These are phyloP conservation scores for Sarocladium strictum DNA, from an alignment of 2,329 filamentous ascomycete genomes.

Conservation along the genomic window DNA sequence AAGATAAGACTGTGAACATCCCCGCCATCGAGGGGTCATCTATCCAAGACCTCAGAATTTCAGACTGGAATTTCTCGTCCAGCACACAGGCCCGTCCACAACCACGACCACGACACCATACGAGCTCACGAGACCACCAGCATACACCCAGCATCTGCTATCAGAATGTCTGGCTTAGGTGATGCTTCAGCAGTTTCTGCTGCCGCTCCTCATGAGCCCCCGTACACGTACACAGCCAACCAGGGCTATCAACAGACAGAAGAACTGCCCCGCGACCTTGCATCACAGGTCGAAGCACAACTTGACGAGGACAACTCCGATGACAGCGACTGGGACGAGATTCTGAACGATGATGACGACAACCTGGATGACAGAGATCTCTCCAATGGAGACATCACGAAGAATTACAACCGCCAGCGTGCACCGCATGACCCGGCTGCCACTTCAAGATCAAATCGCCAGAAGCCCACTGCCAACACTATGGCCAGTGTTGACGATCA, in stretches of 20 bases:
- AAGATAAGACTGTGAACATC: neutral
- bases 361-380: constrained; percentile 27
- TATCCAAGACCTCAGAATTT: constrained; percentile 7
- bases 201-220: constrained; percentile 38
- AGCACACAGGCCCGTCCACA: neutral
- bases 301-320: constrained; percentile 17
- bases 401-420: constrained; percentile 81
- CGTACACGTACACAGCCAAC: constrained; percentile 37
- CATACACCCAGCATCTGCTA: neutral
- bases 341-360: constrained; percentile 20
- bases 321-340: constrained; percentile 14
- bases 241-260: constrained; percentile 28
- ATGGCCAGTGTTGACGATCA: constrained; percentile 79
- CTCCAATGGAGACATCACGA: constrained; percentile 64
- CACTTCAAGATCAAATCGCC: constrained; percentile 64
- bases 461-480: constrained; percentile 75
- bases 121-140: no score
- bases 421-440: constrained; percentile 46
- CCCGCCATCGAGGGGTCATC: constrained; percentile 8
- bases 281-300: constrained; percentile 10
- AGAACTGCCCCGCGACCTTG: constrained; percentile 25
- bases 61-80: neutral
- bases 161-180: constrained; percentile 16
- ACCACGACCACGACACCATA: neutral
- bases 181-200: constrained; percentile 22